A percentile compares a stretch with the other conserved stretches of the same genome.
phyloP scores from a whole-genome alignment of 2,329 filamentous ascomycete species.

The Epichloe gansuensis region DNA sequence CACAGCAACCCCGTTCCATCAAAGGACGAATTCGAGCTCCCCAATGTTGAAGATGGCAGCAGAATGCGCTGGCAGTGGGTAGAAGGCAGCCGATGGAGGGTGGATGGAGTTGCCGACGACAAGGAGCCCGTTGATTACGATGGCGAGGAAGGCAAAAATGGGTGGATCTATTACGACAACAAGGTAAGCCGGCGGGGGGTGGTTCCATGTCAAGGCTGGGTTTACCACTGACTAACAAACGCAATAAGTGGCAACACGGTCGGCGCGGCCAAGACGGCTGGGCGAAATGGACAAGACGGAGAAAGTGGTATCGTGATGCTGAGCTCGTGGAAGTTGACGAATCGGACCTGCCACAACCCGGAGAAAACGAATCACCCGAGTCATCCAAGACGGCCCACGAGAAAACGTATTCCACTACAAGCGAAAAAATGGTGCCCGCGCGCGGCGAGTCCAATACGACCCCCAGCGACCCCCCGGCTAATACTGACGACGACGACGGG shows the following conservation, averaged over 20 bases:
- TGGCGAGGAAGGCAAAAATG: slow-evolving; percentile 50
- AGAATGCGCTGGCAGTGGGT: slow-evolving; percentile 62
- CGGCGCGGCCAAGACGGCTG: slow-evolving; percentile 77
- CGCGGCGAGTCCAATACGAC: slow-evolving; percentile 12
- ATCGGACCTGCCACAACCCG: slow-evolving; percentile 20
- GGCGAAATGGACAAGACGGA: slow-evolving; percentile 81
- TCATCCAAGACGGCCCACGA: slow-evolving; percentile 10
- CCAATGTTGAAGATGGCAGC: slow-evolving; percentile 47
- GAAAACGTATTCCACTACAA: slow-evolving; percentile 22
- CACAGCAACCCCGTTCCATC: slow-evolving; percentile 70
- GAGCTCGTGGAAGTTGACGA: slow-evolving; percentile 69
- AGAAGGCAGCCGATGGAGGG: slow-evolving; percentile 69
- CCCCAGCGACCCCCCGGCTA: slow-evolving; percentile 11
- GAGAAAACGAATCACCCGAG: slow-evolving; percentile 20
- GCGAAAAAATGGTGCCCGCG: slow-evolving; percentile 24
- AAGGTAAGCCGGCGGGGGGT: slow-evolving; percentile 45
- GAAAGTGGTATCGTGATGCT: slow-evolving; percentile 95
- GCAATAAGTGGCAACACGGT: slow-evolving; percentile 72
- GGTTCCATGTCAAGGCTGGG: too few species aligned
- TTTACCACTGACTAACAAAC: slow-evolving; percentile 5
- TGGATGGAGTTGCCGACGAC: slow-evolving; percentile 58
- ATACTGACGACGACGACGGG: slow-evolving; percentile 22
- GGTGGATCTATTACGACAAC: slow-evolving; percentile 97
- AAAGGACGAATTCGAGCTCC: slow-evolving; percentile 55
- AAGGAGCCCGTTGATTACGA: slow-evolving; percentile 35